Conservation (phyloP, 2,329 filamentous ascomycete species). For the Fusarium sambucinum region DNA sequence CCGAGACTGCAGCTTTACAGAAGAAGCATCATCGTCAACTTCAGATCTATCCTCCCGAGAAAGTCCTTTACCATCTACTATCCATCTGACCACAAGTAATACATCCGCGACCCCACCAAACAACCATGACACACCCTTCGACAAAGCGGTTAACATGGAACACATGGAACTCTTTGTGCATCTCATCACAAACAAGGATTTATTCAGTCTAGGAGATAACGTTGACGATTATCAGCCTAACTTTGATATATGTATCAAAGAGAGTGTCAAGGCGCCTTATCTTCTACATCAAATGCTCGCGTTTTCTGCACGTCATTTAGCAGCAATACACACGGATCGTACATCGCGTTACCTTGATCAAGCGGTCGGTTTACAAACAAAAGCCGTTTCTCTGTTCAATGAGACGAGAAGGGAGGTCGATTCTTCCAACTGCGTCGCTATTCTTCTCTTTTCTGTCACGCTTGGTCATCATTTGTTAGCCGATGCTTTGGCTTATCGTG, state of each 20-base stretch:
- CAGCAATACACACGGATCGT: neutral
- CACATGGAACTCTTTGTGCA: conserved; percentile 34
- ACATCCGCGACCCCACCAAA: neutral
- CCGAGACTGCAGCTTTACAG: conserved; percentile 22
- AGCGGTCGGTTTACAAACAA: conserved; percentile 19
- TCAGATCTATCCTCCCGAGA: neutral
- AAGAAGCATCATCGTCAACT: neutral
- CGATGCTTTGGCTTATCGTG: conserved; percentile 13
- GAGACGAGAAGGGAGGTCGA: neutral
- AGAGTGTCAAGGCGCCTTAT: conserved; percentile 16
- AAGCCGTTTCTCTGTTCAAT: conserved; percentile 33
- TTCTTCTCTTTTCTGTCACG: conserved; percentile 25
- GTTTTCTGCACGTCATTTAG: conserved; percentile 35
- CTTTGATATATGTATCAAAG: neutral
- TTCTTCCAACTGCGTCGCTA: conserved; percentile 18
- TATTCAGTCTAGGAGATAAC: conserved; percentile 15
- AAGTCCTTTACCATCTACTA: neutral
- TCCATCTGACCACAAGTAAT: neutral
- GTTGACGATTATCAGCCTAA: neutral
- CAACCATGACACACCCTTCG: neutral
- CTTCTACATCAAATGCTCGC: conserved; percentile 30
- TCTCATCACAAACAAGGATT: neutral
- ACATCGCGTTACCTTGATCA: neutral
- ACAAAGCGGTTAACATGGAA: conserved; percentile 9
- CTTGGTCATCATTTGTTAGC: conserved; percentile 31